Conservation (phyloP, 257 asterid genomes). For the Gentiana macrophylla region DNA sequence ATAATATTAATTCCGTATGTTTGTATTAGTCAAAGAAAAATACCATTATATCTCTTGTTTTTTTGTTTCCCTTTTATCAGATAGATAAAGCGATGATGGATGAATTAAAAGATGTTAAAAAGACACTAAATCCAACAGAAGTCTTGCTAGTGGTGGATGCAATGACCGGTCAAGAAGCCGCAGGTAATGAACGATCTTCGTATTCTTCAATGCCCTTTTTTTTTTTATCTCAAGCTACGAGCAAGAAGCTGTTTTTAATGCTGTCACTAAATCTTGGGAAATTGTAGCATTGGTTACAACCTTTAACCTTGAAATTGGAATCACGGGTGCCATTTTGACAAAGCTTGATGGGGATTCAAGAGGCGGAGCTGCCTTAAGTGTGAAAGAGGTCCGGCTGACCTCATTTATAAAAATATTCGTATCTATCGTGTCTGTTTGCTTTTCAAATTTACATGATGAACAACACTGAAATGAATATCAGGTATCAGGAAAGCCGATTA, state of each 20-base stretch:
- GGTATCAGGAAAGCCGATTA: slow-evolving; percentile 99
- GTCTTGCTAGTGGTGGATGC: slow-evolving; percentile 98
- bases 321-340: slow-evolving; percentile 94
- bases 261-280: slow-evolving; percentile 5
- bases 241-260: too few species aligned
- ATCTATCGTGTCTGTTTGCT: background rate
- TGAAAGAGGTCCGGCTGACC: slow-evolving; percentile 62
- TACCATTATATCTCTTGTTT: slow-evolving; percentile 2
- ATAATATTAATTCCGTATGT: background rate
- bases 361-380: slow-evolving; percentile 99
- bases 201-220: background rate
- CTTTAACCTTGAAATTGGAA: slow-evolving; percentile 96
- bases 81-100: slow-evolving; percentile 95
- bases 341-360: slow-evolving; percentile 98
- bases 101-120: slow-evolving; percentile 87
- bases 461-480: slow-evolving; percentile 14
- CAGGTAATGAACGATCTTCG: slow-evolving; percentile 27
- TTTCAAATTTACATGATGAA: background rate
- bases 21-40: slow-evolving; percentile 3
- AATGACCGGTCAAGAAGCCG: slow-evolving; percentile 99
- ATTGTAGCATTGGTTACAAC: slow-evolving; percentile 74
- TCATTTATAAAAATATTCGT: background rate
- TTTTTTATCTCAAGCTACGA: background rate
- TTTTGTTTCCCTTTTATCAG: slow-evolving; percentile 27
- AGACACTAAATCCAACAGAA: slow-evolving; percentile 75